Evolutionary conservation across 306 rosid species (phyloP).

Genomic region (Dalbergia cultrata): DNA sequence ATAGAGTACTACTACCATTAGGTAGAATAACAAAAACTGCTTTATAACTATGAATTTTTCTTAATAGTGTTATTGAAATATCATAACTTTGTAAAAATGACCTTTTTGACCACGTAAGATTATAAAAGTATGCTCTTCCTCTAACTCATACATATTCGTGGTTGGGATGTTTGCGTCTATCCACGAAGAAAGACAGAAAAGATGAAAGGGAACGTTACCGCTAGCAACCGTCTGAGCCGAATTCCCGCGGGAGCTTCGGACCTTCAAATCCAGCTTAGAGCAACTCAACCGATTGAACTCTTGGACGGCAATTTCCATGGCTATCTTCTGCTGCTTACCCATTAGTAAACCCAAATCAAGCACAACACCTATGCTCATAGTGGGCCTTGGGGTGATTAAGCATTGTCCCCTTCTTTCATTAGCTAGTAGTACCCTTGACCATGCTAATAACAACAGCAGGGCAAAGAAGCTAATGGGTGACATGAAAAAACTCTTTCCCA

Average conservation of each 20-base stretch:
- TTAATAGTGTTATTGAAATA: too few relatives aligned
- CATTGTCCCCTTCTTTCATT: slow-evolving; percentile 15
- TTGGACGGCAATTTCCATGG: slow-evolving; percentile 62
- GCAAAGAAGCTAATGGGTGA: slow-evolving; percentile 13
- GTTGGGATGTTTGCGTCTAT: too few relatives aligned
- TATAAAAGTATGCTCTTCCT: too few relatives aligned
- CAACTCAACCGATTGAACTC: slow-evolving; percentile 42
- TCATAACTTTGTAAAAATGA: too few relatives aligned
- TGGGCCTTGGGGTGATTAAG: not conserved
- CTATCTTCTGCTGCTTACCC: slow-evolving; percentile 57
- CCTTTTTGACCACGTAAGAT: too few relatives aligned
- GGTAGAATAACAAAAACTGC: too few relatives aligned
- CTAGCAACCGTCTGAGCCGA: slow-evolving; percentile 41
- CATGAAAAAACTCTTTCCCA: slow-evolving; percentile 22
- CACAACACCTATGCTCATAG: slow-evolving; percentile 54
- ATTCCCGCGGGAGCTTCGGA: slow-evolving; percentile 18
- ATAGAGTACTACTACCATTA: too few relatives aligned
- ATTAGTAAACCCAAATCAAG: slow-evolving; percentile 52
- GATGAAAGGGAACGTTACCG: slow-evolving; percentile 31
- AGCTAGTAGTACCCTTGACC: slow-evolving; percentile 11
- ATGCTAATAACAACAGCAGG: slow-evolving; percentile 23
- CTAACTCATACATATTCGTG: too few relatives aligned
- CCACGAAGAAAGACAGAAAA: too few relatives aligned
- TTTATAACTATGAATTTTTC: too few relatives aligned
- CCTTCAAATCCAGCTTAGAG: slow-evolving; percentile 23